Evolutionary conservation across 306 rosid genomes (phyloP).

Genomic region (Inga laurina): DNA sequence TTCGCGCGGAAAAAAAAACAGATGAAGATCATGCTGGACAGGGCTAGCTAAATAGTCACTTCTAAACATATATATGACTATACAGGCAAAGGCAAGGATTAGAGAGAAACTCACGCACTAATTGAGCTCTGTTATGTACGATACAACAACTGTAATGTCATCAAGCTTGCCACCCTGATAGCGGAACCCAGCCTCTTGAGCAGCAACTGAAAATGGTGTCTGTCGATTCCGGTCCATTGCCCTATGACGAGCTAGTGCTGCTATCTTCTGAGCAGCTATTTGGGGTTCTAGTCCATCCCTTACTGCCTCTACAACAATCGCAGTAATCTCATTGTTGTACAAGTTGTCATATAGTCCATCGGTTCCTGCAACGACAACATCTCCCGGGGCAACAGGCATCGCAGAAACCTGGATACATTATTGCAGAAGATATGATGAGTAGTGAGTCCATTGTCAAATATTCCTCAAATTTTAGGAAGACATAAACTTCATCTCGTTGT

Average conservation of each 20-base stretch:
- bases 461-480: neutral
- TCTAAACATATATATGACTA: slow-evolving; percentile 6
- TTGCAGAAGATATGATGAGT: slow-evolving; percentile 4
- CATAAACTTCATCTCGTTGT: neutral
- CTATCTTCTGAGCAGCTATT: slow-evolving; percentile 80
- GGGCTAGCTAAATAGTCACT: slow-evolving; percentile 15
- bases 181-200: slow-evolving; percentile 85
- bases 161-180: slow-evolving; percentile 92
- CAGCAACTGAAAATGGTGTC: slow-evolving; percentile 85
- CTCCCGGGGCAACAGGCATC: slow-evolving; percentile 66
- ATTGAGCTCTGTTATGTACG: slow-evolving; percentile 53
- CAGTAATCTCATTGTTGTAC: slow-evolving; percentile 63
- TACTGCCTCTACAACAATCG: slow-evolving; percentile 60
- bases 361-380: slow-evolving; percentile 79
- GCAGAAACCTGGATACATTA: slow-evolving; percentile 54
- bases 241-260: slow-evolving; percentile 79
- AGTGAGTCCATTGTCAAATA: neutral
- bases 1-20: slow-evolving; percentile 7
- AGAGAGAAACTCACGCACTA: slow-evolving; percentile 29
- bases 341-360: slow-evolving; percentile 94
- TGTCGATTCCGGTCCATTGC: slow-evolving; percentile 69
- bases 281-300: slow-evolving; percentile 72
- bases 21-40: slow-evolving; percentile 4
- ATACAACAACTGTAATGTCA: slow-evolving; percentile 82
- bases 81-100: neutral